Percentiles rank a stretch among this genome's conserved stretches.
Evolutionary conservation across 176 grass and related monocot genomes (phyloP).

Genomic region (Rhipidocladum racemiflorum): DNA sequence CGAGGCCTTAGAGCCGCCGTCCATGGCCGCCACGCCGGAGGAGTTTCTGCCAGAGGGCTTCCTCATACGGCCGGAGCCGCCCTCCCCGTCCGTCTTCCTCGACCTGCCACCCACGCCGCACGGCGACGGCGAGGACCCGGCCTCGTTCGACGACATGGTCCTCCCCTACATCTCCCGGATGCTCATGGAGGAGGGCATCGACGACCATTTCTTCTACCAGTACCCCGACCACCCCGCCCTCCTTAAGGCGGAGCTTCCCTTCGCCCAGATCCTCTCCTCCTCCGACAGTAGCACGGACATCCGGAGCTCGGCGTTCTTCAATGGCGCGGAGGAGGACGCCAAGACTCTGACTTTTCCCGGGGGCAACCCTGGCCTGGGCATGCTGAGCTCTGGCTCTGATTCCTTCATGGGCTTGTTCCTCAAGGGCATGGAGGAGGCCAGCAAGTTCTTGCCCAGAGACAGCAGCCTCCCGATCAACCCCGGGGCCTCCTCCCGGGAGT

Average conservation of each 20-base stretch:
- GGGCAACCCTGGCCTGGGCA: not conserved
- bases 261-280: constrained; percentile 28
- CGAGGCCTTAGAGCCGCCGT: not conserved
- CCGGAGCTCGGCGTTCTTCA: not conserved
- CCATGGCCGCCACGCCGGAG: constrained; percentile 17
- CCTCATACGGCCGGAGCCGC: not conserved
- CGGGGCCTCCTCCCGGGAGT: not conserved
- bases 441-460: constrained; percentile 45
- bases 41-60: not conserved
- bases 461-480: not conserved
- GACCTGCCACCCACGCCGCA: constrained; percentile 24
- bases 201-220: constrained; percentile 25
- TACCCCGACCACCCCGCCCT: constrained; percentile 38
- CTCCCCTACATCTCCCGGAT: constrained; percentile 32
- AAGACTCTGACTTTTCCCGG: not conserved
- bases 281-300: not conserved
- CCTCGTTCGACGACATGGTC: constrained; percentile 17
- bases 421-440: constrained; percentile 59
- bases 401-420: constrained; percentile 4
- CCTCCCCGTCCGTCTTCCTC: constrained; percentile 34
- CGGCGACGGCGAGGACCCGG: not conserved
- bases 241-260: constrained; percentile 26
- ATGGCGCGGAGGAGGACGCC: not conserved
- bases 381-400: not conserved
- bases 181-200: constrained; percentile 42